Base-by-base conservation (phyloP, 805 yeast genomes). In the Candida takata region DNA sequence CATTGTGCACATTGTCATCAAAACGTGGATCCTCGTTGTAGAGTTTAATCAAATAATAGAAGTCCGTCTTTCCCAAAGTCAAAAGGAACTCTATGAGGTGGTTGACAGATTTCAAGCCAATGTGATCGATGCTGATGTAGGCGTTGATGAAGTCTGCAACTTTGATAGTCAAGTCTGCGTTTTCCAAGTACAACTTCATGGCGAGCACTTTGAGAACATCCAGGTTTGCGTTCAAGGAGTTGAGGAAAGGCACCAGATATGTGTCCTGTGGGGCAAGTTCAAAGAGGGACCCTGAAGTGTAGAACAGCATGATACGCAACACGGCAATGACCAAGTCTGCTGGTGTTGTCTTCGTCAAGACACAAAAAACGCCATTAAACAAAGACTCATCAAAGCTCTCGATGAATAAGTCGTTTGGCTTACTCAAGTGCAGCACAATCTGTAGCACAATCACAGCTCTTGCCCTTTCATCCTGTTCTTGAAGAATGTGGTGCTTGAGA, bases 391-490 rank as follows among this genome's bases (percentile, higher is more conserved):
- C 73, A 43, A 70, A 59, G 10, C 64, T 45, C 8, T 47, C 37
- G 16, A 54, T 39, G 40, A 64, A 59, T 6, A 54, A 60, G 20
- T 63, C 57, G 14, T 60, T 55, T 15, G 53, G 52, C 5, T 74
- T 71, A 6, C 70, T 65, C 16, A 61, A 56, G 29, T 73, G 78
- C 29, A 75, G 54, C 19, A 72, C 58, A 43, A 67, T 72, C 23
- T 79, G 72, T 21, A 78, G 54, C 4, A 75, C 74, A 2, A 70
- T 69, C 8, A 77, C 68, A 3, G 74, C 64, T 6, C 34, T 25
- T 13, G 70, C 69, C 7, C 74, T 67, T 4, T 72, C 61, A 10
- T 26, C 35, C 28, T 26, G 17, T 27, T 40, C 42, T 10, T 34
- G 36, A 36, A 40, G 44, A 38, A 40, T 40, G 44, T 40, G 41